Evolutionary conservation across 202 grass and related monocot genomes (phyloP), one percentile per base, ranked within the genome.

Genomic region (Setaria viridis): DNA sequence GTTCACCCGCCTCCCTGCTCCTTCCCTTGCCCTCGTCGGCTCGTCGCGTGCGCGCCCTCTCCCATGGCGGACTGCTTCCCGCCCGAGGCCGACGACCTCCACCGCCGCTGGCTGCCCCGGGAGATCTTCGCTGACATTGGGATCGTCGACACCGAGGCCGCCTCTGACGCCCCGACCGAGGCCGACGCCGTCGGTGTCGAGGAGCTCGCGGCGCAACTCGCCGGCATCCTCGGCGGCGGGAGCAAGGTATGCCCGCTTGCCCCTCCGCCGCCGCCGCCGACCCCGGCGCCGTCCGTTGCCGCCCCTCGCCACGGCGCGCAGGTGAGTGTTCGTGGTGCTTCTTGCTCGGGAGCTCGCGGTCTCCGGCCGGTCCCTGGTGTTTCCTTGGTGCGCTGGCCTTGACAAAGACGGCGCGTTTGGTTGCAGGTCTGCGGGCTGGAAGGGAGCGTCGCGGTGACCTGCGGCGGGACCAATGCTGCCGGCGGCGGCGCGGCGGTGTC

Each of bases 81-180:
- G 47, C 11, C 11, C 11, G 89, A 91, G 53, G 65, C 79, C 63
- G 85, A 87, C 25, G 76, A 85, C 70, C 54, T 85, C 10, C 81
- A 87, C 88, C 62, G 79, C 45, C 55, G 85, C 62, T 91, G 89
- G 89, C 81, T 91, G 63, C 85, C 85, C 63, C 85, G 45, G 29
- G 89, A 87, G 89, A 87, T 91, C 55, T 80, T 87, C 39, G 85
- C 76, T 0, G 89, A 91, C 81, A 81, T 91, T 76, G 89, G 89
- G 76, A 80, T 87, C 70, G 30, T 15, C 57, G 80, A 80, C 47
- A 12, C 42, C 30, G 59, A 65, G 1, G 5, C 25, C 11, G 30
- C 2, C 51, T 7, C 68, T 49, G 56, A 7, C 30, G 25, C 35
- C 35, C 9, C 25, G 53, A 34, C 43, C 64, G 33, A 41, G 35